Conservation (phyloP, 2,329 filamentous ascomycete genomes). For the Amphichorda felina region DNA sequence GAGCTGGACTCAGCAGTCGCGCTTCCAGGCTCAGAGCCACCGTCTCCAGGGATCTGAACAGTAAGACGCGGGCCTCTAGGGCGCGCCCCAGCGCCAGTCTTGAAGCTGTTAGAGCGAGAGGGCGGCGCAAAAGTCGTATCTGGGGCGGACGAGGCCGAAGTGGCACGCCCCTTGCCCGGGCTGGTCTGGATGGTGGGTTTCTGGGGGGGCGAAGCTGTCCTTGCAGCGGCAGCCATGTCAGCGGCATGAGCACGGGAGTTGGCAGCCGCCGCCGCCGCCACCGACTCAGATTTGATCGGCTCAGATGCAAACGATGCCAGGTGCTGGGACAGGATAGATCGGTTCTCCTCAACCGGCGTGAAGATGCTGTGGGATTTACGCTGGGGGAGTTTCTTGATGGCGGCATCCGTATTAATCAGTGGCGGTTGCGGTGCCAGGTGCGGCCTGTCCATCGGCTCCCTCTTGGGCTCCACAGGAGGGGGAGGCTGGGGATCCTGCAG, state of each 20-base stretch:
- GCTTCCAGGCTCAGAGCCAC: conserved; percentile 65
- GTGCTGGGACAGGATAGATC: conserved; percentile 79
- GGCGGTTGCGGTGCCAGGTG: conserved; percentile 23
- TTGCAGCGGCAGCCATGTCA: conserved; percentile 45
- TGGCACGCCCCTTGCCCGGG: neutral
- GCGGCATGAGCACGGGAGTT: conserved; percentile 49
- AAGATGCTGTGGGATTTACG: conserved; percentile 89
- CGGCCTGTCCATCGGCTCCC: conserved; percentile 29
- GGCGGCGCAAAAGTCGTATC: conserved; percentile 58
- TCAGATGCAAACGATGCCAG: conserved; percentile 56
- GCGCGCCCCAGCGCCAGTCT: conserved; percentile 43
- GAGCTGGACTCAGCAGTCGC: conserved; percentile 62
- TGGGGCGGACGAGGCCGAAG: conserved; percentile 49
- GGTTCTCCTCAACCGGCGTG: conserved; percentile 88
- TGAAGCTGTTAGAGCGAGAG: conserved; percentile 65
- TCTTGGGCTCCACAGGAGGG: conserved; percentile 36
- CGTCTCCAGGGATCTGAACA: conserved; percentile 81
- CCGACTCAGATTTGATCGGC: conserved; percentile 25
- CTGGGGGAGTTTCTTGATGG: conserved; percentile 54
- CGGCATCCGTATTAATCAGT: conserved; percentile 35
- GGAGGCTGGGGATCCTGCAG: conserved; percentile 39
- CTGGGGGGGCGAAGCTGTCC: conserved; percentile 46
- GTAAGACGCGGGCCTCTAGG: conserved; percentile 72
- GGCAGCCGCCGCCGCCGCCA: conserved; percentile 12
- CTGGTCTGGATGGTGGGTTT: conserved; percentile 3